Evolutionary conservation across 768 basidiomycete species (phyloP).

Genomic region (Dioszegia hungarica): DNA sequence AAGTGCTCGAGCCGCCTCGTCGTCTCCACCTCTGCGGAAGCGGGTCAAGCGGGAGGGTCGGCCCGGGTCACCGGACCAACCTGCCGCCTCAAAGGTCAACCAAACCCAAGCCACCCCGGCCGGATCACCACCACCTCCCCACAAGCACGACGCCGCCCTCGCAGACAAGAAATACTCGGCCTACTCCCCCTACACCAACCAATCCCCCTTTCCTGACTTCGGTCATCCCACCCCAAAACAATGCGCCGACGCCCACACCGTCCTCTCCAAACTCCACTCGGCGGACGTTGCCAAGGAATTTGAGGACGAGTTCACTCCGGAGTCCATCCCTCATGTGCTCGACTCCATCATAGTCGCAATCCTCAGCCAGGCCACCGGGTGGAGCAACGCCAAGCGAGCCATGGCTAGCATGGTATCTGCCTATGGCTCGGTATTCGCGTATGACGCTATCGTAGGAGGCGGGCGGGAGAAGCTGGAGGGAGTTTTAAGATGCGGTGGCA

Average conservation of each 20-base stretch:
- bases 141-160: background rate
- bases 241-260: slow-evolving; percentile 7
- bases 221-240: slow-evolving; percentile 4
- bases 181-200: background rate
- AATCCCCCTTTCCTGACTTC: slow-evolving; percentile 11
- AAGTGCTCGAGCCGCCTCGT: too few species aligned
- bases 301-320: slow-evolving; percentile 9
- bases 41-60: too few species aligned
- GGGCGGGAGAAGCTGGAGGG: slow-evolving; percentile 8
- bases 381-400: slow-evolving; percentile 15
- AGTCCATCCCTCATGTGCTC: slow-evolving; percentile 13
- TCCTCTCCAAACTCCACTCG: slow-evolving; percentile 5
- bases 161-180: slow-evolving; percentile 1
- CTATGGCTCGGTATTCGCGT: slow-evolving; percentile 15
- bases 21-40: too few species aligned
- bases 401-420: slow-evolving; percentile 4
- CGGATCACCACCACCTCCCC: too few species aligned
- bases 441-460: slow-evolving; percentile 6
- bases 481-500: slow-evolving; percentile 3
- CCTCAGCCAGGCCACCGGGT: slow-evolving; percentile 12
- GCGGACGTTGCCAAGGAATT: slow-evolving; percentile 8
- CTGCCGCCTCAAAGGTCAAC: too few species aligned
- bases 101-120: too few species aligned
- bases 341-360: slow-evolving; percentile 13
- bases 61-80: too few species aligned